Base-by-base conservation (phyloP, 1,139 yeast genomes). In the Yarrowia galli region DNA sequence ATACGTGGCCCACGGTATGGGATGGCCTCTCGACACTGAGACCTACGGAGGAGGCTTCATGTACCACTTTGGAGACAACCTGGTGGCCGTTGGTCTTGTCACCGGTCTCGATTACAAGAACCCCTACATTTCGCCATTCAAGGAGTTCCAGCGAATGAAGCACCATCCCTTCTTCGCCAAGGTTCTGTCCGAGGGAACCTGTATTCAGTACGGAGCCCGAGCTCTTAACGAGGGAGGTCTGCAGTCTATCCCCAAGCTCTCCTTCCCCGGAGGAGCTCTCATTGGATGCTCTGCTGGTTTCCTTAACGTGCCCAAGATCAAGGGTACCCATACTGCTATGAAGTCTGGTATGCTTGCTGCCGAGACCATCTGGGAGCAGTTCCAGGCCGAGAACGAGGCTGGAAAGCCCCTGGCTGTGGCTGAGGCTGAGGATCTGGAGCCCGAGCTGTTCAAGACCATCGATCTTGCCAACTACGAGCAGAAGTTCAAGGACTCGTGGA, bases 291-390 rank as follows among this genome's bases (percentile, higher is more conserved):
- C 96, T 67, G 99, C 99, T 10, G 99, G 99, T 0, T 93, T 95
- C 77, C 85, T 95, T 84, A 95, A 95, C 77, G 98, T 95, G 58
- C 98, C 99, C 58, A 95, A 95, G 77, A 90, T 95, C 75, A 95
- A 95, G 80, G 99, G 99, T n/a, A 89, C 98, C 0, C 99, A 95
- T 77, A 93, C 98, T 0, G 98, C 99, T 2, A 90, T 95, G 86
- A 95, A 93, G 78, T 84, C 96, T 13, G 99, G 98, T 45, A 89
- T 95, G 83, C 80, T 95, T 38, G 99, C 98, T 2, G 99, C 98
- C 1, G 98, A 95, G 74, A 77, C 85, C 32, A 89, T 92, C 49
- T 92, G 82, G 74, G 84, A 85, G n/a, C 82, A 79, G 56, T 79
- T 92, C 46, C 78, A 84, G 28, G 80, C 81, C 10, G 70, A 80